Percentiles rank a stretch among this genome's conserved stretches.
Evolutionary conservation across 805 yeast species (phyloP).

Genomic region (Candida piceae): DNA sequence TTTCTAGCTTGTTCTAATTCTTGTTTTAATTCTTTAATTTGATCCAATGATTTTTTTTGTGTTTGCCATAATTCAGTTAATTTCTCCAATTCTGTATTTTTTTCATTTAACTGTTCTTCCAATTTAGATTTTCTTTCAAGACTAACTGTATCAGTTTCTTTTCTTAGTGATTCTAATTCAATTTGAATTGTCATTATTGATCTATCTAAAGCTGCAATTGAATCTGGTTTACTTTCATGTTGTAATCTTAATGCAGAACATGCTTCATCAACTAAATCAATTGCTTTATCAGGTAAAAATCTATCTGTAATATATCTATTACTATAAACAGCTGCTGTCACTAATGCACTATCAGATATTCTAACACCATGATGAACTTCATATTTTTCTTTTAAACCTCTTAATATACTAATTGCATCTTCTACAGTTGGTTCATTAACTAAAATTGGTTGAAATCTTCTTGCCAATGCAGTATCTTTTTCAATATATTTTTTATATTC

Average conservation of each 20-base stretch:
- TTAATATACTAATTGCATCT: constrained; percentile 84
- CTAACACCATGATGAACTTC: constrained; percentile 98
- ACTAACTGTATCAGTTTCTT: constrained; percentile 85
- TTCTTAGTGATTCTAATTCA: constrained; percentile 88
- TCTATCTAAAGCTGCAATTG: constrained; percentile 83
- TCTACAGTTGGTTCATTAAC: constrained; percentile 86
- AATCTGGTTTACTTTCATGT: constrained; percentile 96
- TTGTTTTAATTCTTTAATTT: constrained; percentile 72
- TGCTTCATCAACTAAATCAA: constrained; percentile 94
- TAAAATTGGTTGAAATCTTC: constrained; percentile 86
- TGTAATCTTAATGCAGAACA: constrained; percentile 92
- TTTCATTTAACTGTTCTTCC: constrained; percentile 58
- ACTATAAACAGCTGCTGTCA: constrained; percentile 86
- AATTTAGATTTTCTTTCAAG: constrained; percentile 71
- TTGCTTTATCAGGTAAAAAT: constrained; percentile 92
- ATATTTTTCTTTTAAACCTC: constrained; percentile 91
- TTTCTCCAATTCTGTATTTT: constrained; percentile 60
- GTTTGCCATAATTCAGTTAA: constrained; percentile 83
- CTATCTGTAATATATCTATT: constrained; percentile 90
- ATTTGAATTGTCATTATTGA: constrained; percentile 90
- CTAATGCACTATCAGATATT: constrained; percentile 86
- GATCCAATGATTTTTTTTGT: constrained; percentile 72
- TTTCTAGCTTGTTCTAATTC: constrained; percentile 79
- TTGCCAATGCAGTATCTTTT: constrained; percentile 91
- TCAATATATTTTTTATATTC: constrained; percentile 91